Percentiles rank a stretch among this genome's conserved stretches.
phyloP scores from a whole-genome alignment of 2,329 filamentous ascomycete genomes.

The Zopfia rhizophila region DNA sequence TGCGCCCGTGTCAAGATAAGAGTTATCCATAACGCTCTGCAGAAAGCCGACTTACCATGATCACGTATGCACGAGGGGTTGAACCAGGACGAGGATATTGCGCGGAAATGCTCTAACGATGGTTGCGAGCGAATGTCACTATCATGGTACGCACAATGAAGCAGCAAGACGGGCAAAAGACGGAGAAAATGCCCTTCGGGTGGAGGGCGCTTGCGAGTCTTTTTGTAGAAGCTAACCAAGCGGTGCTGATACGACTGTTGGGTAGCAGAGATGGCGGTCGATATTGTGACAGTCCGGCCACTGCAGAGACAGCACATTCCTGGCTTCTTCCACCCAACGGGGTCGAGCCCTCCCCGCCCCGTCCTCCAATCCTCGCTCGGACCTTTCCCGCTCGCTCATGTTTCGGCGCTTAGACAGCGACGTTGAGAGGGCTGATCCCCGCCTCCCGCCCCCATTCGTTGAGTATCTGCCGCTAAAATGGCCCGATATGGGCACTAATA shows the following conservation, averaged over 20 bases:
- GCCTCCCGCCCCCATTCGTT: conserved; percentile 41
- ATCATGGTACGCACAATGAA: conserved; percentile 46
- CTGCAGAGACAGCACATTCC: conserved; percentile 49
- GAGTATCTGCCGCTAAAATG: conserved; percentile 35
- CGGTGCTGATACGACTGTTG: conserved; percentile 27
- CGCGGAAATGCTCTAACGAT: conserved; percentile 33
- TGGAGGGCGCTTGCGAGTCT: conserved; percentile 53
- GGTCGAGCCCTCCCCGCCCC: conserved; percentile 32
- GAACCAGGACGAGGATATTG: conserved; percentile 23
- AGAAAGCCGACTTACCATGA: conserved; percentile 46
- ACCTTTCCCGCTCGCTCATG: conserved; percentile 36
- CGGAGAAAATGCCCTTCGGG: conserved; percentile 52
- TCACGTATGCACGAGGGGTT: conserved; percentile 35
- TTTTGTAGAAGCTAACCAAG: conserved; percentile 54
- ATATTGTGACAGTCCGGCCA: conserved; percentile 31
- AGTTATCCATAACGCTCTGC: conserved; percentile 18
- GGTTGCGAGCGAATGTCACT: conserved; percentile 30
- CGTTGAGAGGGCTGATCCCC: conserved; percentile 37
- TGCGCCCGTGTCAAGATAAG: conserved; percentile 37
- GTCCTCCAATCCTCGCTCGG: conserved; percentile 43
- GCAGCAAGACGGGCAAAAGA: conserved; percentile 45
- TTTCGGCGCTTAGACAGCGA: conserved; percentile 45
- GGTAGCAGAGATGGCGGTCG: conserved; percentile 7
- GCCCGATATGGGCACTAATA: conserved; percentile 33
- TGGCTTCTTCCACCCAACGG: conserved; percentile 39